Conservation (phyloP, 306 rosid genomes). For the Albizia julibrissin region DNA sequence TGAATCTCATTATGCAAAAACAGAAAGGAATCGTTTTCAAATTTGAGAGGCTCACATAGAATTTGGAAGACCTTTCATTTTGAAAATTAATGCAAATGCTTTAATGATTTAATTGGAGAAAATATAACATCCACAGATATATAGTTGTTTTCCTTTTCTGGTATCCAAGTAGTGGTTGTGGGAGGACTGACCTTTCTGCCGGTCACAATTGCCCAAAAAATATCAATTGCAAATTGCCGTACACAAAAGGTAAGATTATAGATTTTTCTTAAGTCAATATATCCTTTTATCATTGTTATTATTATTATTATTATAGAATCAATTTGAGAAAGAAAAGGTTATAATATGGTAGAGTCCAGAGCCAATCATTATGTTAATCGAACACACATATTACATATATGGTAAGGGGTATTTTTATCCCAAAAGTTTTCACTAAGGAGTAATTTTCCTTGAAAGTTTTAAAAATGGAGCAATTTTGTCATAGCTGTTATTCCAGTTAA, state of each 20-base stretch:
- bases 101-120: conserved; percentile 35
- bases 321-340: not conserved
- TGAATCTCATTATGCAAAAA: not conserved
- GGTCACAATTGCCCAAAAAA: conserved; percentile 13
- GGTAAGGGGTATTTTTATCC: too few species aligned
- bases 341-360: not conserved
- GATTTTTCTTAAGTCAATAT: not conserved
- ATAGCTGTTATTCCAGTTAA: too few species aligned
- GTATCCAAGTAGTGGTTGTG: conserved; percentile 26
- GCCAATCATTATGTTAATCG: not conserved
- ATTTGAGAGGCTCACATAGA: not conserved
- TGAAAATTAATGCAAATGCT: not conserved
- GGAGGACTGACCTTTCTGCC: conserved; percentile 25
- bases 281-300: not conserved
- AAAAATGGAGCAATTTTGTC: too few species aligned
- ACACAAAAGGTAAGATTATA: not conserved
- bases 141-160: conserved; percentile 17
- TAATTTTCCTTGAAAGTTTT: too few species aligned
- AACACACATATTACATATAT: not conserved
- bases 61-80: not conserved
- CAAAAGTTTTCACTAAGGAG: too few species aligned
- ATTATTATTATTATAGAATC: not conserved
- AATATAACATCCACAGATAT: conserved; percentile 15
- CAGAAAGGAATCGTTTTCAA: not conserved
- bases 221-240: conserved; percentile 1